Conservation (phyloP, 2,329 filamentous ascomycete genomes). For the Pseudocercospora macadamiae region DNA sequence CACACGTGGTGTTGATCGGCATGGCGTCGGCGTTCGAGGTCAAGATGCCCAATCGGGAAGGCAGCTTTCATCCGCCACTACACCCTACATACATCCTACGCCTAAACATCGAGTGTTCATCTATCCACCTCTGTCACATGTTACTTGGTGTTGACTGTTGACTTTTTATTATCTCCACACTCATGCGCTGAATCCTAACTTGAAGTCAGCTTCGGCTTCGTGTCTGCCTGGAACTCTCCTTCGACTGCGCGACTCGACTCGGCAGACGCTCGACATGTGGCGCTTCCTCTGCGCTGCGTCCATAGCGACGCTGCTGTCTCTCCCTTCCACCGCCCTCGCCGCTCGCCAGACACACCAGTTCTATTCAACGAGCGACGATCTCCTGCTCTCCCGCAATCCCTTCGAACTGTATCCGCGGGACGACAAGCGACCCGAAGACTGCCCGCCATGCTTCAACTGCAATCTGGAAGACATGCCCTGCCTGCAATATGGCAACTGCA, state of each 20-base stretch:
- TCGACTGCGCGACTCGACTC: background rate
- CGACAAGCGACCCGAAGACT: constrained; percentile 73
- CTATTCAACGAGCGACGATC: constrained; percentile 35
- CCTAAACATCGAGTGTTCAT: background rate
- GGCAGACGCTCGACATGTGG: constrained; percentile 30
- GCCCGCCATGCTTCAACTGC: constrained; percentile 96
- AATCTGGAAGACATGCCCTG: constrained; percentile 90
- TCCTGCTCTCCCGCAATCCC: constrained; percentile 27
- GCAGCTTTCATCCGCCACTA: constrained; percentile 2
- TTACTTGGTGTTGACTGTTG: background rate
- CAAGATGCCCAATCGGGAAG: background rate
- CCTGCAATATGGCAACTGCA: constrained; percentile 86
- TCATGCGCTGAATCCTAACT: background rate
- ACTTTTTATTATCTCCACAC: background rate
- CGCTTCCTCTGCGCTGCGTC: constrained; percentile 27
- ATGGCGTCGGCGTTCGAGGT: too few species aligned
- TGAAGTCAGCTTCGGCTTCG: background rate
- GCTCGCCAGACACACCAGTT: constrained; percentile 30
- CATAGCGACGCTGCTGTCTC: constrained; percentile 27
- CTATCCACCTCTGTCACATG: background rate
- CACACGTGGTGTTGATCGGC: too few species aligned
- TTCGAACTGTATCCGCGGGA: constrained; percentile 59
- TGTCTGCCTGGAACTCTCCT: background rate
- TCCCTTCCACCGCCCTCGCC: constrained; percentile 25
- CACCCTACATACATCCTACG: background rate